Evolutionary conservation across 177 flowering plant genomes (phyloP).

Genomic region (Vitis hybrid): DNA sequence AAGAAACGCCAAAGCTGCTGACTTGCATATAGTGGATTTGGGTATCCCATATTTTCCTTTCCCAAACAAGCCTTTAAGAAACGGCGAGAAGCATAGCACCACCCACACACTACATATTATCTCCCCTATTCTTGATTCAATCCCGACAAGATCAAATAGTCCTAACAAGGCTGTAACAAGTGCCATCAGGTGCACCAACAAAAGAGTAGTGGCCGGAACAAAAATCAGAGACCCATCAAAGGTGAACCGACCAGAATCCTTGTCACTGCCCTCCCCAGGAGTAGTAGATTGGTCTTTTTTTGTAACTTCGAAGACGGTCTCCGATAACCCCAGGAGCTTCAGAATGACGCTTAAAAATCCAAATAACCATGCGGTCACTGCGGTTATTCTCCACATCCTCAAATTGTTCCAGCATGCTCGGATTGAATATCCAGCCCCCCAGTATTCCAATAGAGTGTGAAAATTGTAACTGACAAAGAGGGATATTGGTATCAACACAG

Average conservation of each 20-base stretch:
- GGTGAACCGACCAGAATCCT: conserved; percentile 33
- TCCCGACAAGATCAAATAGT: background rate
- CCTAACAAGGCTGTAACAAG: conserved; percentile 16
- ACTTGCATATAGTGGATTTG: conserved; percentile 23
- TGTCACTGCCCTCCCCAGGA: background rate
- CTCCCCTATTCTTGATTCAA: conserved; percentile 39
- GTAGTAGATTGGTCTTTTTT: conserved; percentile 28
- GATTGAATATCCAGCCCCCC: conserved; percentile 19
- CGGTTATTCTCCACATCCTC: conserved; percentile 33
- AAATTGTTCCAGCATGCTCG: conserved; percentile 51
- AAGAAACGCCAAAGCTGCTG: conserved; percentile 7
- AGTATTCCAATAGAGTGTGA: conserved; percentile 31
- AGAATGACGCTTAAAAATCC: conserved; percentile 25
- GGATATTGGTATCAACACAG: conserved; percentile 26
- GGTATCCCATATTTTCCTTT: conserved; percentile 50
- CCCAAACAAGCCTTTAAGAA: conserved; percentile 47
- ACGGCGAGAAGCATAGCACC: conserved; percentile 34
- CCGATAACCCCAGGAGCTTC: conserved; percentile 51
- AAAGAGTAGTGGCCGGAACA: conserved; percentile 40
- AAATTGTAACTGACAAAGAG: conserved; percentile 32
- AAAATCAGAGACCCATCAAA: conserved; percentile 50
- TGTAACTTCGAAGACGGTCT: conserved; percentile 57
- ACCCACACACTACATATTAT: conserved; percentile 37
- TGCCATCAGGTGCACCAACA: conserved; percentile 41
- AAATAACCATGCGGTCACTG: conserved; percentile 36